Base-by-base conservation (phyloP, 495 filamentous ascomycete species). In the Lepraria neglecta region DNA sequence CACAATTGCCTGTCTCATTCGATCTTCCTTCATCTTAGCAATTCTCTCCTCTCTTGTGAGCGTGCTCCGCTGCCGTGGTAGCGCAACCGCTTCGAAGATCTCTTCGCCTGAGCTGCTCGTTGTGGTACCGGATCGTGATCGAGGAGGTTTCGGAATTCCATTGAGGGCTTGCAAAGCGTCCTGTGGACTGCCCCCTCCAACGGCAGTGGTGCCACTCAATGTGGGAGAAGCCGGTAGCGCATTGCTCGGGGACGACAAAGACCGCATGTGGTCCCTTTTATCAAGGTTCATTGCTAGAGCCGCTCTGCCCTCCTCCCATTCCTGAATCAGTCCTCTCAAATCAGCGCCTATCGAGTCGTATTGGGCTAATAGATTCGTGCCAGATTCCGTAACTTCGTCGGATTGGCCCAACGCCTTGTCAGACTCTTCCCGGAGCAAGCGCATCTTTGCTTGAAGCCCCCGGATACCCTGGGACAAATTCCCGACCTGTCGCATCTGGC, bases 321-420 rank as follows among this genome's bases (percentile, higher is more conserved):
- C 91, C 62, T 91, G 85, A 64, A 92, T 84, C 48, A 98, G 77
- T 46, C 81, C 82, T 69, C 84, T 84, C 40, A 98, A 81, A 70
- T 98, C 94, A 48, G 83, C 78, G 7, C 94, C 94, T 64, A 98
- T 92, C 19, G 91, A 91, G 30, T 98, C 94, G 71, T 97, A 97
- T 69, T 97, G 94, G 31, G 85, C 73, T 74, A 95, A 85, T 30
- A 97, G 82, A 58, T 81, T 84, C 3, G 83, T 76, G 11, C 88
- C 89, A 19, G 54, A 62, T 60, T 91, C 84, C 21, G 82, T 80
- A 4, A 88, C 74, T 64, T 94, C 87, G 48, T 86, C 84, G 7
- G 88, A 80, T 64, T 85, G 84, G 66, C 91, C 86, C 21, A 95
- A 75, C 55, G 83, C 82, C 64, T 82, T 82, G 65, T 88, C 87